Conservation (phyloP, 2,329 filamentous ascomycete genomes). For the Cladosporium sp. region DNA sequence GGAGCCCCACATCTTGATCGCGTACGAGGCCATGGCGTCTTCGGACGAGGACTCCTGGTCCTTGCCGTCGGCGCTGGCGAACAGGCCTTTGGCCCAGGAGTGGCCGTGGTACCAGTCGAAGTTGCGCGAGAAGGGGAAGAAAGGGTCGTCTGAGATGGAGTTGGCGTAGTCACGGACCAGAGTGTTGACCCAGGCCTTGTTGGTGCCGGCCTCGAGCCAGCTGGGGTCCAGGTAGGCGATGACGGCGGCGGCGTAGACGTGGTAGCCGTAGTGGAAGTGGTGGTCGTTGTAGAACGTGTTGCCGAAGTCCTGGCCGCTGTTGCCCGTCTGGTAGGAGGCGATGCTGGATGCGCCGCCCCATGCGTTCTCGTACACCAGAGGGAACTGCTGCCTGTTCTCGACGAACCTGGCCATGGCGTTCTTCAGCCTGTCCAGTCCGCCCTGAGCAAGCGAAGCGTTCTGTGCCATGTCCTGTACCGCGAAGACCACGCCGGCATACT, state of each 20-base stretch:
- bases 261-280: slow-evolving; percentile 70
- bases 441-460: slow-evolving; percentile 47
- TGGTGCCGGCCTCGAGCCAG: slow-evolving; percentile 59
- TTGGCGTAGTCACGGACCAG: slow-evolving; percentile 82
- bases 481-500: slow-evolving; percentile 41
- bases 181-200: slow-evolving; percentile 74
- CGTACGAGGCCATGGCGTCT: slow-evolving; percentile 81
- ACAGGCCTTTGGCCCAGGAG: slow-evolving; percentile 82
- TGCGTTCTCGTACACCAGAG: slow-evolving; percentile 49
- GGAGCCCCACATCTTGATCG: slow-evolving; percentile 88
- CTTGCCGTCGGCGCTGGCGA: slow-evolving; percentile 66
- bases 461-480: slow-evolving; percentile 48
- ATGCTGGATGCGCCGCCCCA: slow-evolving; percentile 81
- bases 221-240: slow-evolving; percentile 70
- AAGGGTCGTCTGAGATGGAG: slow-evolving; percentile 60
- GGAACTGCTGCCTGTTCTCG: slow-evolving; percentile 39
- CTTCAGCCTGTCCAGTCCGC: slow-evolving; percentile 46
- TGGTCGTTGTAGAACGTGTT: slow-evolving; percentile 75
- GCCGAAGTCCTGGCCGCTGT: slow-evolving; percentile 74
- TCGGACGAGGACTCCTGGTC: slow-evolving; percentile 86
- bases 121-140: slow-evolving; percentile 73
- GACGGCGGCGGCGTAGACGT: slow-evolving; percentile 77
- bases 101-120: slow-evolving; percentile 97
- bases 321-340: slow-evolving; percentile 69
- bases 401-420: slow-evolving; percentile 43